Evolutionary conservation across 2,329 filamentous ascomycete genomes (phyloP).

Genomic region (Lasiodiplodia sp.): DNA sequence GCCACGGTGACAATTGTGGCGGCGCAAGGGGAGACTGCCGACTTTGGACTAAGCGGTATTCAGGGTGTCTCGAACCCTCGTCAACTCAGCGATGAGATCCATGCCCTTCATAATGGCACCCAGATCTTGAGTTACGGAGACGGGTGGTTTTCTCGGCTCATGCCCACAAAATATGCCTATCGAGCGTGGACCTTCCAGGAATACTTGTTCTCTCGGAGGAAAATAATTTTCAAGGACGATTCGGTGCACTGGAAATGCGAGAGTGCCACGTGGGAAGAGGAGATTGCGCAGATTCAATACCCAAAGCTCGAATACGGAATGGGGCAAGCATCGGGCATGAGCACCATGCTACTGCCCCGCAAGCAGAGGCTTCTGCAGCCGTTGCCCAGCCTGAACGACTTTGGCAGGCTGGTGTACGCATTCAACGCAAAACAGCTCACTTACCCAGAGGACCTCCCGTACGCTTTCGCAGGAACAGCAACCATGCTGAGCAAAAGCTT

Average conservation of each 20-base stretch:
- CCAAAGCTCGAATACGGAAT: neutral
- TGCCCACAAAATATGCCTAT: constrained; percentile 15
- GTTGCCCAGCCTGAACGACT: constrained; percentile 6
- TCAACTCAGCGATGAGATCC: constrained; percentile 23
- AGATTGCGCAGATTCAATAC: constrained; percentile 26
- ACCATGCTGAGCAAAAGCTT: constrained; percentile 18
- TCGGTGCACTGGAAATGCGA: constrained; percentile 29
- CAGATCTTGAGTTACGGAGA: constrained; percentile 9
- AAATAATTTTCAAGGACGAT: constrained; percentile 28
- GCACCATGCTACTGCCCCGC: neutral
- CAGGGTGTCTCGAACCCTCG: constrained; percentile 18
- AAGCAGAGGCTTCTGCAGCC: neutral
- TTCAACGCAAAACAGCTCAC: constrained; percentile 18
- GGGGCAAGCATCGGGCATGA: neutral
- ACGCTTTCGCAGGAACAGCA: constrained; percentile 32
- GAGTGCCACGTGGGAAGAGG: constrained; percentile 18
- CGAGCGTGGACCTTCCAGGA: constrained; percentile 33
- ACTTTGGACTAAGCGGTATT: constrained; percentile 20
- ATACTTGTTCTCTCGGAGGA: constrained; percentile 30
- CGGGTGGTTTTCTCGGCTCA: constrained; percentile 27
- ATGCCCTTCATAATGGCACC: constrained; percentile 4
- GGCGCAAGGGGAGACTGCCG: constrained; percentile 29
- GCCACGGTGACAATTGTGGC: constrained; percentile 34
- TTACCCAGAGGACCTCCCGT: constrained; percentile 30
- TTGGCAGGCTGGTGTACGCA: neutral